Evolutionary conservation across 116 monocot genomes (phyloP).

Genomic region (Iris pallida): DNA sequence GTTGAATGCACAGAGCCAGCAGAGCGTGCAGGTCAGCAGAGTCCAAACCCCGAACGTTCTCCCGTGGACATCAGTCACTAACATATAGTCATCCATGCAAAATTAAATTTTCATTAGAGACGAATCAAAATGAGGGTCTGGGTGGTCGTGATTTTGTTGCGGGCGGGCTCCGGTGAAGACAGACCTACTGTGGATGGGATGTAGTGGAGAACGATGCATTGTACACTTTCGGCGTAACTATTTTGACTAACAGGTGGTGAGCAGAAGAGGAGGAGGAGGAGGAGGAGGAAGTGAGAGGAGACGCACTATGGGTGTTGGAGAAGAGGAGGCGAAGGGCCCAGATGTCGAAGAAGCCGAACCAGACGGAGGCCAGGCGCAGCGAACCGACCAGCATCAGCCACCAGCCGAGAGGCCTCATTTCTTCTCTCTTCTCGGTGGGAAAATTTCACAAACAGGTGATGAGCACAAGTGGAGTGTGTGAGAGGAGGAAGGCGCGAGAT

Average conservation of each 20-base stretch:
- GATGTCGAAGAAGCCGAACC: constrained; percentile 99
- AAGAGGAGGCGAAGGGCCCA: constrained; percentile 93
- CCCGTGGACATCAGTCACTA: constrained; percentile 91
- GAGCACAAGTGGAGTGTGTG: no score
- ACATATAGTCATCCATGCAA: constrained; percentile 15
- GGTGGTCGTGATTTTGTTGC: no score
- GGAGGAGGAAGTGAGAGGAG: not conserved
- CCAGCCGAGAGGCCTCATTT: constrained; percentile 70
- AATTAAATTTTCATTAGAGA: no score
- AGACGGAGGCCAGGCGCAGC: constrained; percentile 82
- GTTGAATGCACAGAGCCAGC: constrained; percentile 84
- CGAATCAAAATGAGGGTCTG: no score
- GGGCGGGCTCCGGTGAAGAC: no score
- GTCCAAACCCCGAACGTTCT: constrained; percentile 93
- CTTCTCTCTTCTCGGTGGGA: constrained; percentile 10
- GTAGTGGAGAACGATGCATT: no score
- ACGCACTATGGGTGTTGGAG: constrained; percentile 69
- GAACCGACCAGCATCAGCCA: constrained; percentile 90
- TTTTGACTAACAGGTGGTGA: not conserved
- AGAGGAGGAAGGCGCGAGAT: no score
- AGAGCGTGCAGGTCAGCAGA: constrained; percentile 78
- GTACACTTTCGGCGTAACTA: no score
- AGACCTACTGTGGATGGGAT: no score
- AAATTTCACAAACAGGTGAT: constrained; percentile 33
- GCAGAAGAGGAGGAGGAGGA: not conserved